These are phyloP conservation scores for Penicillium sp. DNA, from an alignment of 2,329 filamentous ascomycete species.

Conservation along the genomic window DNA sequence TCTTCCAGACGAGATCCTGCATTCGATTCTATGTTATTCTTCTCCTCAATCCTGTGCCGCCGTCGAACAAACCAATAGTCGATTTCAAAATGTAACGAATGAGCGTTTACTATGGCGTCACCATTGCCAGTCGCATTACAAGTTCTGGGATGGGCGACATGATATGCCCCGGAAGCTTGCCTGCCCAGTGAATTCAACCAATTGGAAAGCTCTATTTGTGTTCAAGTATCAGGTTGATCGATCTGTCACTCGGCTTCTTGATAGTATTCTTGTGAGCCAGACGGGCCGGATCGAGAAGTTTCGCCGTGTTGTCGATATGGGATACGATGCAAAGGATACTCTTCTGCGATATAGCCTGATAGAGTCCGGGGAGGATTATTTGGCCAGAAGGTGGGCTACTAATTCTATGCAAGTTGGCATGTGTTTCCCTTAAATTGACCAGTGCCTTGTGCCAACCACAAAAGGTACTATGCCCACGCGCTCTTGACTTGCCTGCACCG, in stretches of 20 bases:
- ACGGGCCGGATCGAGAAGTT: constrained; percentile 68
- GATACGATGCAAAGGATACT: constrained; percentile 87
- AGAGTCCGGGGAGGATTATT: constrained; percentile 66
- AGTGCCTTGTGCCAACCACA: constrained; percentile 3
- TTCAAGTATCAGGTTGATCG: constrained; percentile 56
- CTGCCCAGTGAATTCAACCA: constrained; percentile 55
- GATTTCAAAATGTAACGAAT: constrained; percentile 64
- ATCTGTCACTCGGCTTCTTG: constrained; percentile 56
- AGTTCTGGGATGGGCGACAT: constrained; percentile 71
- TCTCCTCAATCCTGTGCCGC: constrained; percentile 52
- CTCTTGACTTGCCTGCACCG: constrained; percentile 79
- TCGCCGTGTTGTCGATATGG: constrained; percentile 67
- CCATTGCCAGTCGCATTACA: constrained; percentile 69
- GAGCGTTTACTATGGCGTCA: constrained; percentile 77
- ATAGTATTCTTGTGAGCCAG: constrained; percentile 70
- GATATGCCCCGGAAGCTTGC: constrained; percentile 58
- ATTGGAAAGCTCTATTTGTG: constrained; percentile 74
- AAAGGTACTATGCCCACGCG: constrained; percentile 71
- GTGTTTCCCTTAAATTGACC: constrained; percentile 9
- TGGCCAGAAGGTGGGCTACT: constrained; percentile 63
- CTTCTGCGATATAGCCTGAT: constrained; percentile 66
- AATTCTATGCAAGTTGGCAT: background rate
- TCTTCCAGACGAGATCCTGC: constrained; percentile 82
- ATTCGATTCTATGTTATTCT: constrained; percentile 69
- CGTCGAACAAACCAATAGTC: constrained; percentile 61